These are phyloP conservation scores for Pythium volutum DNA, from an alignment of 352 stramenopile species.

Conservation along the genomic window DNA sequence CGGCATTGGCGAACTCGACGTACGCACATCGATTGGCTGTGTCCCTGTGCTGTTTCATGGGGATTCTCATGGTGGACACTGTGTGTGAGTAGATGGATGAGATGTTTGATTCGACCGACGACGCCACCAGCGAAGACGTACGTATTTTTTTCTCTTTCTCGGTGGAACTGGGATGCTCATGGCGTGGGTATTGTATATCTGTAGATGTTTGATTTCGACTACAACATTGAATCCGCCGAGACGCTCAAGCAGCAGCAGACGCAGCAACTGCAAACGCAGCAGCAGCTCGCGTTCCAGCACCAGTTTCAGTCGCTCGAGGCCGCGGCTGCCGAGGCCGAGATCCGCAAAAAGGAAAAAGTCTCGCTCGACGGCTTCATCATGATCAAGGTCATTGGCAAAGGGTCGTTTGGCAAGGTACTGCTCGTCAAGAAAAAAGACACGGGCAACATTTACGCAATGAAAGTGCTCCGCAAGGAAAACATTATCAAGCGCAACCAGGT, in stretches of 20 bases:
- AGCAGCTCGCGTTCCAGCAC: constrained; percentile 44
- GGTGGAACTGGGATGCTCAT: background rate
- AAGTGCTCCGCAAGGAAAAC: constrained; percentile 98
- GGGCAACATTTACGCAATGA: constrained; percentile 96
- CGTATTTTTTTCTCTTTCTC: constrained; percentile 1
- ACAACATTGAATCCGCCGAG: constrained; percentile 54
- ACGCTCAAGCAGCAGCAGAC: constrained; percentile 37
- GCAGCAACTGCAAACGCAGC: constrained; percentile 40
- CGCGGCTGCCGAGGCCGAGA: constrained; percentile 34
- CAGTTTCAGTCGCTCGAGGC: constrained; percentile 32
- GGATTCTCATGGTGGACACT: background rate
- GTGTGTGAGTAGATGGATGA: constrained; percentile 51
- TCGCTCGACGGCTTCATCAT: constrained; percentile 93
- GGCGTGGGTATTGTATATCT: background rate
- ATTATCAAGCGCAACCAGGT: constrained; percentile 99
- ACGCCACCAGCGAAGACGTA: constrained; percentile 54
- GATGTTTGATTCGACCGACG: constrained; percentile 77
- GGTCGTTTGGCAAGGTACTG: constrained; percentile 96
- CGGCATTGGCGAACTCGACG: constrained; percentile 81
- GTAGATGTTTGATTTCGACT: constrained; percentile 76
- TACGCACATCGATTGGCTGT: constrained; percentile 23
- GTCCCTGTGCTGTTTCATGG: background rate
- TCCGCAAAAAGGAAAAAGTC: constrained; percentile 71
- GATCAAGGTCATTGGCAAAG: constrained; percentile 97
- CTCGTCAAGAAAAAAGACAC: constrained; percentile 93